Conservation (phyloP, 768 basidiomycete species). For the Pleurotus eryngii region DNA sequence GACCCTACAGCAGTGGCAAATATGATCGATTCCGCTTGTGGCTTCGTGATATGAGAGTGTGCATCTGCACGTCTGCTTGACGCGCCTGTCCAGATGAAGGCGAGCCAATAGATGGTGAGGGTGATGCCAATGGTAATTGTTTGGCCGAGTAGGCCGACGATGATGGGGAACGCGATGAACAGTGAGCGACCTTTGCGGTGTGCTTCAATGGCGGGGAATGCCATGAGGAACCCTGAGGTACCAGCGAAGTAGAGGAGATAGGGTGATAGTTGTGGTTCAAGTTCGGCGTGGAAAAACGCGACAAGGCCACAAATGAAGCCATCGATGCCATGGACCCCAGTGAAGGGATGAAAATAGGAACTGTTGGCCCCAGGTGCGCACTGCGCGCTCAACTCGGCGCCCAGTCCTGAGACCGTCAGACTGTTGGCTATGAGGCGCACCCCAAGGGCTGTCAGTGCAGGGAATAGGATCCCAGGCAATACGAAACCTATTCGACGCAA, state of each 20-base stretch:
- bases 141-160: conserved; percentile 41
- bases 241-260: conserved; percentile 37
- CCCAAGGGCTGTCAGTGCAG: conserved; percentile 31
- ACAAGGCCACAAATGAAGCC: conserved; percentile 39
- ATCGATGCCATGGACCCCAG: conserved; percentile 34
- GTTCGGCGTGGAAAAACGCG: conserved; percentile 42
- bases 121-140: conserved; percentile 37
- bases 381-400: conserved; percentile 21
- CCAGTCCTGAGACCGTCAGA: conserved; percentile 25
- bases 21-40: conserved; percentile 48
- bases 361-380: conserved; percentile 24
- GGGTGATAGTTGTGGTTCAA: conserved; percentile 25
- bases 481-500: neutral
- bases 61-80: conserved; percentile 7
- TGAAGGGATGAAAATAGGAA: conserved; percentile 39
- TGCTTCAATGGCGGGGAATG: conserved; percentile 42
- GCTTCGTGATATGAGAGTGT: conserved; percentile 31
- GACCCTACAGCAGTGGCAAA: conserved; percentile 45
- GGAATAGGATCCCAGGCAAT: conserved; percentile 36
- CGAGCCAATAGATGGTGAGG: conserved; percentile 46
- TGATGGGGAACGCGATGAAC: conserved; percentile 37
- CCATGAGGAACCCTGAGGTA: conserved; percentile 31
- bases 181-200: conserved; percentile 32
- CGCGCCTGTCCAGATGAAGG: conserved; percentile 38
- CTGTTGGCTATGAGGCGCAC: conserved; percentile 33